Base-by-base conservation (phyloP, 2,329 filamentous ascomycete species). In the Macroventuria anomochaeta region DNA sequence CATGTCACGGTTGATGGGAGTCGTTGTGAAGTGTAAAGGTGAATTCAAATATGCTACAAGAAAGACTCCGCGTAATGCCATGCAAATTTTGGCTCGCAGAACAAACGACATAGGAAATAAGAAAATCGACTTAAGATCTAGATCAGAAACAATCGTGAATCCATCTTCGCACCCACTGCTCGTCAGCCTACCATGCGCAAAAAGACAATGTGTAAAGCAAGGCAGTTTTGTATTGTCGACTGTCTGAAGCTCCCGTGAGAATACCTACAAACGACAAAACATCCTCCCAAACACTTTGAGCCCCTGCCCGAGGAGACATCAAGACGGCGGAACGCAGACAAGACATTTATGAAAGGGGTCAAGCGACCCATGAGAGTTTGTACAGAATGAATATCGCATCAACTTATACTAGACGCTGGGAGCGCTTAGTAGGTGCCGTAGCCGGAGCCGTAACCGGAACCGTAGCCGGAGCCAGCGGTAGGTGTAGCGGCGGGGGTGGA, bases 311-410 rank as follows among this genome's bases (percentile, higher is more conserved):
- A 62, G 57, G 60, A 57, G 60, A 60, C 57, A 49, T 52, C 50
- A 61, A 53, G 39, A 62, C 57, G 55, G 51, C 54, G 43, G 47
- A 60, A 58, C 43, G 39, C 53, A 63, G 55, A 66, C 60, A 59
- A 61, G 58, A 62, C 57, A 63, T 60, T 54, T 56, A 63, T 62
- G 64, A 66, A 67, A 63, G 40, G 52, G 61, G 47, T 55, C 64
- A 67, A 66, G 49, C 55, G 60, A 61, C 55, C 63, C 56, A 28
- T 46, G 38, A 44, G 52, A 55, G 56, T 55, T 54, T 55, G 53
- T 55, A 60, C 57, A 58, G 38, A 62, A 57, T 37, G 41, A 44
- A 49, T 23, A 61, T 57, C 56, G 49, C 48, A 42, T 62, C 52
- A 61, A 46, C 55, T 63, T 47, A 60, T 55, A 46, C 58, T 59